Conservation (phyloP, 768 basidiomycete species). For the Pisolithus marmoratus region DNA sequence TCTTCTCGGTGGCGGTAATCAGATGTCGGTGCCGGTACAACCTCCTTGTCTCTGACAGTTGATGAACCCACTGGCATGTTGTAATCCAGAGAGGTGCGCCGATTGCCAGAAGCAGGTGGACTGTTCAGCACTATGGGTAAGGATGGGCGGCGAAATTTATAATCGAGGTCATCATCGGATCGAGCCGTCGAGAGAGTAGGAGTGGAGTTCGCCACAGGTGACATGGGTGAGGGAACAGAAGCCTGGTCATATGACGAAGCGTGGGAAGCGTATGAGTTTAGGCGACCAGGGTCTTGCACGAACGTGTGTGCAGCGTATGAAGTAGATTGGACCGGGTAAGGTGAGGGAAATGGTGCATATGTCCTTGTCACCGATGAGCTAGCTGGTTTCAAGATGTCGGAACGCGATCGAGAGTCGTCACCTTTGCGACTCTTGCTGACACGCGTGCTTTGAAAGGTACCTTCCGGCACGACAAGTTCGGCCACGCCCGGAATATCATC, state of each 20-base stretch:
- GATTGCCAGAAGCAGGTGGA: conserved; percentile 4
- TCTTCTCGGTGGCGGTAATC: conserved; percentile 10
- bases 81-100: conserved; percentile 8
- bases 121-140: conserved; percentile 13
- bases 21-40: conserved; percentile 4
- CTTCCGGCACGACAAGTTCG: conserved; percentile 60
- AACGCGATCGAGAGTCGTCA: conserved; percentile 32
- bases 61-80: neutral
- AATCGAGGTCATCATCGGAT: conserved; percentile 19
- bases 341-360: conserved; percentile 17
- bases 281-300: conserved; percentile 19
- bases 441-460: conserved; percentile 64
- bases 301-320: conserved; percentile 18
- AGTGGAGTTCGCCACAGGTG: conserved; percentile 13
- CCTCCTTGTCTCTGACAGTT: conserved; percentile 5
- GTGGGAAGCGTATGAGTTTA: conserved; percentile 20
- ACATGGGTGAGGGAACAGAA: conserved; percentile 22
- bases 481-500: conserved; percentile 58
- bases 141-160: conserved; percentile 29
- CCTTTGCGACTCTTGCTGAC: conserved; percentile 44
- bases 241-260: conserved; percentile 11
- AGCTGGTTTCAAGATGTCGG: conserved; percentile 27
- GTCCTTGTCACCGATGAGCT: conserved; percentile 29
- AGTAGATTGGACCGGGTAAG: conserved; percentile 24
- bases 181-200: conserved; percentile 25